Base-by-base conservation (phyloP, 1,284 basidiomycete genomes). In the Austropuccinia psidii region DNA sequence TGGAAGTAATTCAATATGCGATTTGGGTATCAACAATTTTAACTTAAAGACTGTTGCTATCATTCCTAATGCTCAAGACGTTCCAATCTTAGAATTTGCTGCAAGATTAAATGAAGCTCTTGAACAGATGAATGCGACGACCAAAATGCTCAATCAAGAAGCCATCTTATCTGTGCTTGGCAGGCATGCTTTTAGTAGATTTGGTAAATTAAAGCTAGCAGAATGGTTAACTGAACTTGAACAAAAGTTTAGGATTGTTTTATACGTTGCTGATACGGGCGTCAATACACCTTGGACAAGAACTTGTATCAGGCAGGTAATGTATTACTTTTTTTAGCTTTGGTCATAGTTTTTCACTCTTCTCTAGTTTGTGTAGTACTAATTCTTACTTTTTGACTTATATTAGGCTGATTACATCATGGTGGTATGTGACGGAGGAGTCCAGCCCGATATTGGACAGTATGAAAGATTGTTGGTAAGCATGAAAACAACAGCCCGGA, bases 181-280 rank as follows among this genome's bases (percentile, higher is more conserved):
- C 8, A 85, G 90, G 55, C 93, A 96, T 82, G 91, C 93, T 0
- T 97, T 97, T 81, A 90, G 91, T 43, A 84, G 90, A 72, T 93
- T 97, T 87, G 93, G 93, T 2, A 95, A 95, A 80, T 85, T 97
- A 52, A 97, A 96, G 83, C 89, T 90, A 24, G 89, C 89, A 0
- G 90, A 90, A 7, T 96, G 93, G 93, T 83, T 97, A 6, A 91
- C 94, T 19, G 93, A 97, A 81, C 91, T 92, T 79, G 93, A 97
- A 80, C 91, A 96, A 82, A 86, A 90, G 78, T 93, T 89, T 79
- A 86, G 90, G 29, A 93, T 88, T 1, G 93, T 97, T 0, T 84
- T 97, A 11, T 97, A 97, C 80, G 91, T 97, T 27, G 93, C 90
- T 2, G 93, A 97, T 81, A 92, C 93, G 0, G 88, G 92, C 0